A percentile compares a stretch with the other conserved stretches of the same genome.
These are phyloP conservation scores for Pilobolus umbonatus DNA, from an alignment of 192 early-diverging fungal species.

Conservation along the genomic window DNA sequence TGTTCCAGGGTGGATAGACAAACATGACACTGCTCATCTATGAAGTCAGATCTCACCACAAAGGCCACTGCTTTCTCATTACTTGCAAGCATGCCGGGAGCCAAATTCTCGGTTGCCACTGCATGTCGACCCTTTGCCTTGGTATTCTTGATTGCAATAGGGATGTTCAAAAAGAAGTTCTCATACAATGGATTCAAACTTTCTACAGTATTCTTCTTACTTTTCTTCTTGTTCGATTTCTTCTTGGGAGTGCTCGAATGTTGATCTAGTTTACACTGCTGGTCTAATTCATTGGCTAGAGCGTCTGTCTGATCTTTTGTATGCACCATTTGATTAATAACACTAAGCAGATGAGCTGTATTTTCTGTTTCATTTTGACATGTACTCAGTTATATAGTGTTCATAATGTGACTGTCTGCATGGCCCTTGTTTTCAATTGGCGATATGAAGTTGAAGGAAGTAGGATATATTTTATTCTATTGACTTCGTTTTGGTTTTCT, in stretches of 20 bases:
- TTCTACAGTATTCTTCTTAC: neutral
- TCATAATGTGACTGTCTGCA: no score
- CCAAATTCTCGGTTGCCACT: constrained; percentile 38
- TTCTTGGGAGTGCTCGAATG: neutral
- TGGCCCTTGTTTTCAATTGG: no score
- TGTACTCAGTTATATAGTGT: no score
- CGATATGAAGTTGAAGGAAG: no score
- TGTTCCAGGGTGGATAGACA: constrained; percentile 32
- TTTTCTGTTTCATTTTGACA: no score
- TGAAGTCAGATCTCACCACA: constrained; percentile 51
- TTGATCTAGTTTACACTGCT: neutral
- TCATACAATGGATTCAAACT: neutral
- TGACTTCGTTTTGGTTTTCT: no score
- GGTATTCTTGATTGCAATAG: constrained; percentile 17
- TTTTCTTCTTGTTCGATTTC: neutral
- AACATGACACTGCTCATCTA: constrained; percentile 49
- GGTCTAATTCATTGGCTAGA: neutral
- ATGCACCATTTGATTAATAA: no score
- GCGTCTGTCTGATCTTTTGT: no score
- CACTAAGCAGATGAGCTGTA: no score
- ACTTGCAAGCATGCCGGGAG: constrained; percentile 44
- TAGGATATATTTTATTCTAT: no score
- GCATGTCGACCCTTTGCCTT: constrained; percentile 53
- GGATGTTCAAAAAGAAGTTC: neutral
- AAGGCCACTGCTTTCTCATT: constrained; percentile 44